Evolutionary conservation across 352 stramenopile species (phyloP).

Genomic region (Globisporangium uncinulatum): DNA sequence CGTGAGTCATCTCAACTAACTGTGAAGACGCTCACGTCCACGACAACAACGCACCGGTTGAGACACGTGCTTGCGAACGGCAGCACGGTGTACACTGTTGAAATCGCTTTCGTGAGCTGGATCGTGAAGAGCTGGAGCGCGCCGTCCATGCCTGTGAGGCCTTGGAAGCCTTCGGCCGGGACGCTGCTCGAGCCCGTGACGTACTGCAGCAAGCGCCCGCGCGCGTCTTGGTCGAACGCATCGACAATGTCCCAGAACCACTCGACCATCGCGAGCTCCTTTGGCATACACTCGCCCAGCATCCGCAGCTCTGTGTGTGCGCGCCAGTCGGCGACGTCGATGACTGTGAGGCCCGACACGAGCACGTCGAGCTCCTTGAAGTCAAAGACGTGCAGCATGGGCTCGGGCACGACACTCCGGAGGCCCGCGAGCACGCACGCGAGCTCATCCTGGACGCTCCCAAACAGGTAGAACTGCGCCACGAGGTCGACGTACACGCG

Average conservation of each 20-base stretch:
- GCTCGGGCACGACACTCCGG: constrained; percentile 93
- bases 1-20: neutral
- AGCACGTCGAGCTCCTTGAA: constrained; percentile 95
- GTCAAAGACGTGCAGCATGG: constrained; percentile 96
- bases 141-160: constrained; percentile 72
- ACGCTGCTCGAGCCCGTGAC: constrained; percentile 78
- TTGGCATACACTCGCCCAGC: constrained; percentile 17
- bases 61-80: constrained; percentile 79
- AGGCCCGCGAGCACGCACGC: constrained; percentile 81
- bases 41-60: constrained; percentile 41
- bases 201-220: constrained; percentile 75
- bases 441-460: constrained; percentile 88
- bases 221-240: constrained; percentile 46
- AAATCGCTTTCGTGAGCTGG: constrained; percentile 40
- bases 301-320: constrained; percentile 57
- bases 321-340: constrained; percentile 88
- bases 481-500: constrained; percentile 89
- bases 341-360: constrained; percentile 59
- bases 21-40: neutral
- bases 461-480: constrained; percentile 95
- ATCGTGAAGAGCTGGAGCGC: constrained; percentile 72
- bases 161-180: constrained; percentile 76
- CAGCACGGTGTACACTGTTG: constrained; percentile 44
- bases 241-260: constrained; percentile 84
- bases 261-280: constrained; percentile 41